A percentile compares a stretch with the other conserved stretches of the same genome.
Conservation (phyloP, 2,329 filamentous ascomycete genomes). For the Trichoderma endophyticum region DNA sequence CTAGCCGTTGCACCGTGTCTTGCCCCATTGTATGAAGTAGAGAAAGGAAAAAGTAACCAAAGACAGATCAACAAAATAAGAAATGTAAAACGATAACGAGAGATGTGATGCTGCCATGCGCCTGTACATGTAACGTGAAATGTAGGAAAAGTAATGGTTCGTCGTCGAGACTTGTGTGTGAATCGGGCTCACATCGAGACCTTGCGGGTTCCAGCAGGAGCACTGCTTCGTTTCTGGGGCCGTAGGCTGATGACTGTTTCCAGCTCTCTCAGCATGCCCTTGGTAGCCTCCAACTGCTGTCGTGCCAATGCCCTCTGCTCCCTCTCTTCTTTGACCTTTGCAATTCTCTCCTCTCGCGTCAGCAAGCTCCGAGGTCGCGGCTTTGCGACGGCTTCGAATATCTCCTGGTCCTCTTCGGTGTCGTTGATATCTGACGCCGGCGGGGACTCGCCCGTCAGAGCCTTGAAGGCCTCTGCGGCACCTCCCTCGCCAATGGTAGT, state of each 20-base stretch:
- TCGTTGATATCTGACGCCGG: slow-evolving; percentile 51
- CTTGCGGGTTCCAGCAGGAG: slow-evolving; percentile 35
- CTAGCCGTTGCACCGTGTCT: slow-evolving; percentile 7
- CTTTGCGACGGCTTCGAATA: slow-evolving; percentile 87
- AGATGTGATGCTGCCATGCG: slow-evolving; percentile 2
- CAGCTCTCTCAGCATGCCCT: slow-evolving; percentile 87
- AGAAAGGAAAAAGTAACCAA: neutral
- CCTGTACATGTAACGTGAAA: slow-evolving; percentile 10
- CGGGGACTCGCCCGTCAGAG: slow-evolving; percentile 69
- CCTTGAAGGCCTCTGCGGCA: slow-evolving; percentile 64
- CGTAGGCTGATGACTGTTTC: slow-evolving; percentile 76
- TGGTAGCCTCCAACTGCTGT: slow-evolving; percentile 76
- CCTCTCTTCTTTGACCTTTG: slow-evolving; percentile 84
- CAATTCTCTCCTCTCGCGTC: slow-evolving; percentile 81
- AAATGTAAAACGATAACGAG: neutral
- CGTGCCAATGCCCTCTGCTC: slow-evolving; percentile 67
- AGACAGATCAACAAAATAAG: neutral
- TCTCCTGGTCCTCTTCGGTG: slow-evolving; percentile 68
- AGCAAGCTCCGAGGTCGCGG: slow-evolving; percentile 66
- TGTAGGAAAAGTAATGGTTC: neutral
- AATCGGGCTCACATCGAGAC: slow-evolving; percentile 40
- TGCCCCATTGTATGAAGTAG: neutral
- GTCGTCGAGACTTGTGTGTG: slow-evolving; percentile 12
- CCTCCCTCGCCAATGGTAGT: slow-evolving; percentile 56
- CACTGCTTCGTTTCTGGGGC: slow-evolving; percentile 40